These are phyloP conservation scores for Penicillium robsamsonii DNA, from an alignment of 495 filamentous ascomycete species.

Conservation along the genomic window DNA sequence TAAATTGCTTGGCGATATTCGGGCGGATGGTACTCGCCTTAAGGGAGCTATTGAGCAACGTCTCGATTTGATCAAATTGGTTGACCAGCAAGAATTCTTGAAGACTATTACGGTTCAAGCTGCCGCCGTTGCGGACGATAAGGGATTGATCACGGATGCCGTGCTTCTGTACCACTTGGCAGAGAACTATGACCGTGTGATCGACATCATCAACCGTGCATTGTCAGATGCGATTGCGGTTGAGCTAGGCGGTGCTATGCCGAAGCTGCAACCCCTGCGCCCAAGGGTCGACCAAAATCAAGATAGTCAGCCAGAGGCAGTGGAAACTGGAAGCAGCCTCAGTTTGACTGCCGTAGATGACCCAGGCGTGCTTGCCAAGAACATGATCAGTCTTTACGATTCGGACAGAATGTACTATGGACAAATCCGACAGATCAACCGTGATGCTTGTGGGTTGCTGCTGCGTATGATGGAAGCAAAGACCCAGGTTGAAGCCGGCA, in stretches of 20 bases:
- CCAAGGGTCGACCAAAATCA: conserved; percentile 44
- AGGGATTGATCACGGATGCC: conserved; percentile 86
- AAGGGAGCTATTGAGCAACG: conserved; percentile 86
- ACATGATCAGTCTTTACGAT: conserved; percentile 80
- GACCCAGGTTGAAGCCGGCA: conserved; percentile 59
- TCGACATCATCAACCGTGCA: conserved; percentile 84
- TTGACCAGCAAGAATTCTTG: conserved; percentile 78
- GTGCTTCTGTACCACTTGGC: conserved; percentile 93
- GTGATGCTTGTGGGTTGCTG: conserved; percentile 67
- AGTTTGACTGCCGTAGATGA: conserved; percentile 86
- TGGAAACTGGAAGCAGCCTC: conserved; percentile 56
- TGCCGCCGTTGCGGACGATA: conserved; percentile 87
- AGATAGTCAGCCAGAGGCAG: conserved; percentile 26
- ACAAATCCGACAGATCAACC: conserved; percentile 63
- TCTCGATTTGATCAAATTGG: conserved; percentile 76
- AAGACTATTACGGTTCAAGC: conserved; percentile 85
- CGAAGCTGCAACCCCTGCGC: conserved; percentile 75
- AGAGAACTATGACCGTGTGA: conserved; percentile 88
- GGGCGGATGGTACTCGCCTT: conserved; percentile 74
- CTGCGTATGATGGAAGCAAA: conserved; percentile 78
- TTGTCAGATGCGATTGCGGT: conserved; percentile 81
- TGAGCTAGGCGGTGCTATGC: conserved; percentile 72
- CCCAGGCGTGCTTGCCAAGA: conserved; percentile 70
- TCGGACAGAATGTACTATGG: conserved; percentile 68
- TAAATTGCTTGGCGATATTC: conserved; percentile 87